Base-by-base conservation (phyloP, 2,329 filamentous ascomycete species). In the Neopestalotiopsis sp. region DNA sequence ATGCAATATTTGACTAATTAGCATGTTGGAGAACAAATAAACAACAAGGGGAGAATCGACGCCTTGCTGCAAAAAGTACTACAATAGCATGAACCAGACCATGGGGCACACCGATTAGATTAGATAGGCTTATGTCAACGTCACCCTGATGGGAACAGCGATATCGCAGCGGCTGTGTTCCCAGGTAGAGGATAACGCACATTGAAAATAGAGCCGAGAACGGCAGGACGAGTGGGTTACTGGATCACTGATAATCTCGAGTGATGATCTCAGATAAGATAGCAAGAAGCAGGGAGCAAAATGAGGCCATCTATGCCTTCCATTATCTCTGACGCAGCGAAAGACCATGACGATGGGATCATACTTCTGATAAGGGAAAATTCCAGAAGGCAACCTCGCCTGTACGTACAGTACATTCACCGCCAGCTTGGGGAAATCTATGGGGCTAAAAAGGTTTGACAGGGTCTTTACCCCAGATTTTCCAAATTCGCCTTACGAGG, bases 401-500 rank as follows among this genome's bases (percentile, higher is more conserved):
- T 62, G 14, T 20, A 40, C 32, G 34, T 20, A 34, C 34, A 34
- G 34, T 20, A 38, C 30, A 17, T 20, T 17, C 30, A 20, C 32
- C 32, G n/a, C 59, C 34, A 38, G 32, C 59, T 38, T 62, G 34
- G 28, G 58, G 30, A 14, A 34, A 10, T 30, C 30, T 34, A 40
- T 30, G 59, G 59, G 32, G 59, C 59, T 62, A 62, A 59, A 32
- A 62, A 34, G 34, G 34, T 12, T 4, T 13, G 59, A 64, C 61
- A 64, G 38, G 61, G 61, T 64, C 42, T 64, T 32, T 64, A 64
- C 61, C 61, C 61, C 61, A 32, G 61, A 64, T 64, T 62, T 42
- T 62, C 59, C n/a, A 28, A 28, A 28, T 24, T 64, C 61, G 61
- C 61, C 61, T 49, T 64, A 64, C 40, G 61, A 30, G 24, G 24